Evolutionary conservation across 345 rosid species (phyloP), one percentile per base, ranked within the genome.

Genomic region (Boechera stricta): DNA sequence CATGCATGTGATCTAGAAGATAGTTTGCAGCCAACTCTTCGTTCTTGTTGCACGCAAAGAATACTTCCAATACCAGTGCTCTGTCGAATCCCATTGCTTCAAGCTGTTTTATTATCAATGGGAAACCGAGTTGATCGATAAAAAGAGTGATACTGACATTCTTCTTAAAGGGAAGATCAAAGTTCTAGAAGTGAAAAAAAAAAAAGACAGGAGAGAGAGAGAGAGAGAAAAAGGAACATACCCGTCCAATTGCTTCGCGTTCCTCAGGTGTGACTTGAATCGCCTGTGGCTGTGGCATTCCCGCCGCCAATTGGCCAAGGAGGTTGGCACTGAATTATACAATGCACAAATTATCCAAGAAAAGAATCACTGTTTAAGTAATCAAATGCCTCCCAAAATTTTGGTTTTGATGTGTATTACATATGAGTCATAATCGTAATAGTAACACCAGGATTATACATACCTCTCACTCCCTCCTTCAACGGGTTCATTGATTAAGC

Each of bases 61-160:
- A 93, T 68, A 87, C 98, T 76, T 93, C 97, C 73, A 91, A 73
- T 29, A 90, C 98, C 26, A 86, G 79, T 18, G 85, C 85, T 67
- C 94, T 85, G 48, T 91, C 91, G 47, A 91, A 94, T 52, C 98
- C 97, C 98, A 94, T 91, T 6, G 89, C 97, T 79, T 87, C 98
- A 51, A 91, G 89, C 97, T 93, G 87, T 57, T 52, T 31, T 57
- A 28, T 47, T 1, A 73, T 45, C 35, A 55, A 54, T 36, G 60
- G 13, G 62, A 72, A 15, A 39, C 45, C 7, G 4, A 57, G 39
- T 53, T 24, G 10, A 64, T 58, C 0, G 1, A 48, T 57, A 42
- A 15, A 6, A 41, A 56, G 29, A 64, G 45, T 33, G 29, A 12
- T 66, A 2, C 51, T 62, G 0, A 24, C 60, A 56, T 35, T 11